Percentiles rank a stretch among this genome's conserved stretches.
phyloP scores from a whole-genome alignment of 2,329 filamentous ascomycete species.

The Aspergillus proliferans region DNA sequence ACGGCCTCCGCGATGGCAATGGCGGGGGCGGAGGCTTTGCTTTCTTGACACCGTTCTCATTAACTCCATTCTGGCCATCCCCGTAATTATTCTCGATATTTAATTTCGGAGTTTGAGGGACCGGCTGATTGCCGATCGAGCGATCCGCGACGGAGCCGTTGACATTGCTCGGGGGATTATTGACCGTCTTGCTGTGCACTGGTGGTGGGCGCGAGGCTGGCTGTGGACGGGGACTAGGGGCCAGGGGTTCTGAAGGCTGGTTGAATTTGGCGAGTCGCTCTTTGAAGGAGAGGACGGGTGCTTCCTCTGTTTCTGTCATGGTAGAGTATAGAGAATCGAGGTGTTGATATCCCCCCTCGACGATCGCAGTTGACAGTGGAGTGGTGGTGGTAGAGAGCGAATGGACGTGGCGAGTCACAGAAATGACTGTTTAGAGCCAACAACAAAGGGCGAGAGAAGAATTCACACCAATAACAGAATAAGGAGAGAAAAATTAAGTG shows the following conservation, averaged over 20 bases:
- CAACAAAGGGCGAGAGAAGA: not conserved
- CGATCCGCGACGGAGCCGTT: conserved; percentile 23
- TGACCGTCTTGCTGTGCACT: conserved; percentile 26
- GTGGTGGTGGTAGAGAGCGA: no score
- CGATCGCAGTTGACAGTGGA: no score
- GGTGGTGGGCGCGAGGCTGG: conserved; percentile 22
- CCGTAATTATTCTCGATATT: not conserved
- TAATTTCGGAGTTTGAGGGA: conserved; percentile 3
- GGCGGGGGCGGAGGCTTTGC: conserved; percentile 35
- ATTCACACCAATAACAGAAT: conserved; percentile 1
- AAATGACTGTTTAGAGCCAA: no score
- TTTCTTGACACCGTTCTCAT: conserved; percentile 18
- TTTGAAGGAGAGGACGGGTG: conserved; percentile 39
- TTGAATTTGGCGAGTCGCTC: conserved; percentile 43
- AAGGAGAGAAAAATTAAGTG: not conserved
- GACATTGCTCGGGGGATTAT: conserved; percentile 29
- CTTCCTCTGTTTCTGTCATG: conserved; percentile 25
- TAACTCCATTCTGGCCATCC: conserved; percentile 4
- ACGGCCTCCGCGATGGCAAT: conserved; percentile 40
- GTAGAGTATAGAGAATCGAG: not conserved
- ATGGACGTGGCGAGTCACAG: no score
- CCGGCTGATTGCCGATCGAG: conserved; percentile 25
- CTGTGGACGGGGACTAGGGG: conserved; percentile 12
- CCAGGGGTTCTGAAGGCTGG: conserved; percentile 24
- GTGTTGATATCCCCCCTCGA: not conserved